Percentiles rank a stretch among this genome's conserved stretches.
Conservation (phyloP, 148 eudicot genomes). For the Vaccinium corymbosum region DNA sequence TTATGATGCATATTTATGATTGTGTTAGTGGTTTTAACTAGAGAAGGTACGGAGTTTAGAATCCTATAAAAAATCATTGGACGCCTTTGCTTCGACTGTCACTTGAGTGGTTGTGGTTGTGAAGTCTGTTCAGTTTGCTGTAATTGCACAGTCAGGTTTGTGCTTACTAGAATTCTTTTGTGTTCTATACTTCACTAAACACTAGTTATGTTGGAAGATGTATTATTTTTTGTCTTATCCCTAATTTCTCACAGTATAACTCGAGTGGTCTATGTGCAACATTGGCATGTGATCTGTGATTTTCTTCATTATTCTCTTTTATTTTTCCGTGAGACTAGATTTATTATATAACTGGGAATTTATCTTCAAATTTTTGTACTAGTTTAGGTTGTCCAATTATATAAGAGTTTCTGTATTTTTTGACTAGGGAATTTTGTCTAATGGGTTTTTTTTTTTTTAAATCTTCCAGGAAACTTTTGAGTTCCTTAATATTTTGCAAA, state of each 20-base stretch:
- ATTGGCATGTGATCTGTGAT: not conserved
- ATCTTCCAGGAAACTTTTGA: conserved; percentile 85
- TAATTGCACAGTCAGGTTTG: not conserved
- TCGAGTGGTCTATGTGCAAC: not conserved
- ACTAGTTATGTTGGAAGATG: not conserved
- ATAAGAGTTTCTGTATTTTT: not conserved
- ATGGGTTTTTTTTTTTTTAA: not conserved
- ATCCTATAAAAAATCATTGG: not conserved
- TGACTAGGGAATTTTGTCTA: not conserved
- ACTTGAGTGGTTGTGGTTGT: not conserved
- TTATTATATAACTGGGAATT: not conserved
- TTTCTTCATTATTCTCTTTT: not conserved
- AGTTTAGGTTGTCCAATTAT: not conserved
- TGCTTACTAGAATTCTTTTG: not conserved
- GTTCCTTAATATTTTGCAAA: conserved; percentile 85
- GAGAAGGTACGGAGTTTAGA: not conserved
- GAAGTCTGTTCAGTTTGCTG: not conserved
- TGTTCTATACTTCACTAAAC: not conserved
- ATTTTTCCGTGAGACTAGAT: not conserved
- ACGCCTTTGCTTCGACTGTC: not conserved
- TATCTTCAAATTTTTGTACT: not conserved
- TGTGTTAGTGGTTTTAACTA: not conserved
- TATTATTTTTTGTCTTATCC: not conserved
- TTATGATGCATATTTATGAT: not conserved
- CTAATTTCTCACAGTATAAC: not conserved